These are phyloP conservation scores for Aspergillus eucalypticola DNA, from an alignment of 2,329 filamentous ascomycete genomes.

Conservation along the genomic window DNA sequence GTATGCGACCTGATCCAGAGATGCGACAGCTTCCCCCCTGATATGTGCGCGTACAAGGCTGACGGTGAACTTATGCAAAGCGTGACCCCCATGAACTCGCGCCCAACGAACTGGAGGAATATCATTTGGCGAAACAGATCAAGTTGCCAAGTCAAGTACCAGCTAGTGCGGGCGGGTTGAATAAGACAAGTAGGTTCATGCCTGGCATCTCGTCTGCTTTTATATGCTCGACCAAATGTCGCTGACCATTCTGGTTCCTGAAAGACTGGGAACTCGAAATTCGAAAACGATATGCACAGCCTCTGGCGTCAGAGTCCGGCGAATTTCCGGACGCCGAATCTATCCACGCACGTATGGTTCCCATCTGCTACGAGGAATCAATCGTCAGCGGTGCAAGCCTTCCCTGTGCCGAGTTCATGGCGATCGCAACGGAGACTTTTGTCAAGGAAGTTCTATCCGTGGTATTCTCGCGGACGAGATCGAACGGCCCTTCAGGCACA, in stretches of 20 bases:
- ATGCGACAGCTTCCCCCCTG: background rate
- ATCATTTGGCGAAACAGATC: slow-evolving; percentile 49
- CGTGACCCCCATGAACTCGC: slow-evolving; percentile 36
- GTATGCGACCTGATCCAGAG: slow-evolving; percentile 33
- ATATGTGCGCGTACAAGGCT: slow-evolving; percentile 3
- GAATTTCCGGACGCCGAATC: slow-evolving; percentile 63
- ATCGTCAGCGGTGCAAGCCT: slow-evolving; percentile 55
- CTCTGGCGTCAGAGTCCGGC: slow-evolving; percentile 61
- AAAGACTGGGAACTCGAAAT: slow-evolving; percentile 66
- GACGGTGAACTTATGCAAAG: slow-evolving; percentile 24
- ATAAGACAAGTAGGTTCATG: slow-evolving; percentile 68
- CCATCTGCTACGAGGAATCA: slow-evolving; percentile 67
- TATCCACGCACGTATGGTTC: slow-evolving; percentile 61
- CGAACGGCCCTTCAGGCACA: slow-evolving; percentile 63
- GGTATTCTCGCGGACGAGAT: slow-evolving; percentile 56
- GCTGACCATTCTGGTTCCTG: slow-evolving; percentile 19
- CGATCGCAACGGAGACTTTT: slow-evolving; percentile 62
- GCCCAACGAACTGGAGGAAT: slow-evolving; percentile 44
- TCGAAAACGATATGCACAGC: slow-evolving; percentile 63
- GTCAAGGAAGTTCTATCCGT: slow-evolving; percentile 61
- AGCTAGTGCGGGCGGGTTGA: slow-evolving; percentile 70
- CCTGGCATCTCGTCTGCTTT: background rate
- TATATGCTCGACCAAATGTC: slow-evolving; percentile 13
- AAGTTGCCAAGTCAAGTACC: slow-evolving; percentile 63
- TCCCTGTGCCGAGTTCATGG: slow-evolving; percentile 60